phyloP scores from a whole-genome alignment of 2,329 filamentous ascomycete species.

The Pseudogymnoascus sp. region DNA sequence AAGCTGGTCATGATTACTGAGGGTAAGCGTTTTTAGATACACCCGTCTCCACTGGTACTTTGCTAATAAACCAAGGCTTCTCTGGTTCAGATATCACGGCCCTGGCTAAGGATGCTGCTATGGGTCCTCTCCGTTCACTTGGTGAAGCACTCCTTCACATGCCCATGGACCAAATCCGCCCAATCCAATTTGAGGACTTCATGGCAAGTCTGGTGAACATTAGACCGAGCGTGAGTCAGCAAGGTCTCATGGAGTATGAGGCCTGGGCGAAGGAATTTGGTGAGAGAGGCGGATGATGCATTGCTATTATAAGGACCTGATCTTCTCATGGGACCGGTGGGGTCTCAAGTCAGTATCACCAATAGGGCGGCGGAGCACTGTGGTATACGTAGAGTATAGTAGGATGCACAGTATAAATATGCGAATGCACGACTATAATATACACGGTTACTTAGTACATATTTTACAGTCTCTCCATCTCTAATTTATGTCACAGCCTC shows the following conservation, averaged over 20 bases:
- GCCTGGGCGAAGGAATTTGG: conserved; percentile 92
- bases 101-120: conserved; percentile 92
- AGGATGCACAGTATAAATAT: conserved; percentile 3
- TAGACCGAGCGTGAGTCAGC: conserved; percentile 76
- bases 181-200: conserved; percentile 78
- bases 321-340: neutral
- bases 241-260: conserved; percentile 81
- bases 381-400: conserved; percentile 1
- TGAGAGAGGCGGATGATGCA: conserved; percentile 66
- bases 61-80: conserved; percentile 55
- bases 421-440: conserved; percentile 9
- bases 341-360: neutral
- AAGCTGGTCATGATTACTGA: conserved; percentile 72
- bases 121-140: conserved; percentile 85
- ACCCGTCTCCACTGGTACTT: neutral
- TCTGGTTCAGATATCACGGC: conserved; percentile 96
- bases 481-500: neutral
- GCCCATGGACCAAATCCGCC: conserved; percentile 86
- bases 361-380: neutral
- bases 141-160: conserved; percentile 85
- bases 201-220: conserved; percentile 75
- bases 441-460: conserved; percentile 4
- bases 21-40: conserved; percentile 44
- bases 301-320: neutral
- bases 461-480: neutral